These are phyloP conservation scores for Lactifluus rugatus DNA, from an alignment of 768 basidiomycete species.

Conservation along the genomic window DNA sequence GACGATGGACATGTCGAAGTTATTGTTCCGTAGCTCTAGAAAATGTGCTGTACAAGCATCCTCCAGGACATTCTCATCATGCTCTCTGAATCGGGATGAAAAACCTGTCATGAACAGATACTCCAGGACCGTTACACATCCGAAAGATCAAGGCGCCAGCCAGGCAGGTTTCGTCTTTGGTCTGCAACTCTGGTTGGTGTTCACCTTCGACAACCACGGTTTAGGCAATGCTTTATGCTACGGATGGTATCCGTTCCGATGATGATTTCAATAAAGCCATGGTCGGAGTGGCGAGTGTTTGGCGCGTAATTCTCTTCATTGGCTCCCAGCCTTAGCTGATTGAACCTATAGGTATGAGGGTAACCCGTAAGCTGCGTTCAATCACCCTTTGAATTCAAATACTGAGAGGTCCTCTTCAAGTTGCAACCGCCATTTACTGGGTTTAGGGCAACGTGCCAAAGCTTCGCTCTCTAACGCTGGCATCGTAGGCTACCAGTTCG, in stretches of 20 bases:
- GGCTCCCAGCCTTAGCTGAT: constrained; percentile 18
- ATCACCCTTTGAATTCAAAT: neutral
- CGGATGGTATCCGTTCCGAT: constrained; percentile 75
- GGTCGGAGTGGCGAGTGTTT: constrained; percentile 95
- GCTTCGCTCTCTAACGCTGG: constrained; percentile 58
- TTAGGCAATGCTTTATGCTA: constrained; percentile 99
- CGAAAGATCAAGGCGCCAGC: constrained; percentile 92
- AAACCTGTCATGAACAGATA: constrained; percentile 44
- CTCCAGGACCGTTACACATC: constrained; percentile 75
- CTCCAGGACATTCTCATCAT: constrained; percentile 22
- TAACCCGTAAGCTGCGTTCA: constrained; percentile 66
- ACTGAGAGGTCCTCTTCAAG: constrained; percentile 31
- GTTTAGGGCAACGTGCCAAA: constrained; percentile 80
- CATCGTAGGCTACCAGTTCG: constrained; percentile 94
- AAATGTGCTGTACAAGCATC: constrained; percentile 1
- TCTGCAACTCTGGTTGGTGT: neutral
- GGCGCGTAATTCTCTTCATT: constrained; percentile 43
- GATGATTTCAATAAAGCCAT: constrained; percentile 90
- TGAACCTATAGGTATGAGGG: constrained; percentile 78
- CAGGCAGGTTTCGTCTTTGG: constrained; percentile 41
- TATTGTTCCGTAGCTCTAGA: constrained; percentile 5
- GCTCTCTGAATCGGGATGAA: constrained; percentile 16
- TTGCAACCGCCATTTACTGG: constrained; percentile 91
- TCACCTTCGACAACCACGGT: constrained; percentile 2
- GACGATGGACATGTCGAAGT: constrained; percentile 7